Conservation (phyloP, 2,329 filamentous ascomycete genomes). For the Cytospora chrysosperma region DNA sequence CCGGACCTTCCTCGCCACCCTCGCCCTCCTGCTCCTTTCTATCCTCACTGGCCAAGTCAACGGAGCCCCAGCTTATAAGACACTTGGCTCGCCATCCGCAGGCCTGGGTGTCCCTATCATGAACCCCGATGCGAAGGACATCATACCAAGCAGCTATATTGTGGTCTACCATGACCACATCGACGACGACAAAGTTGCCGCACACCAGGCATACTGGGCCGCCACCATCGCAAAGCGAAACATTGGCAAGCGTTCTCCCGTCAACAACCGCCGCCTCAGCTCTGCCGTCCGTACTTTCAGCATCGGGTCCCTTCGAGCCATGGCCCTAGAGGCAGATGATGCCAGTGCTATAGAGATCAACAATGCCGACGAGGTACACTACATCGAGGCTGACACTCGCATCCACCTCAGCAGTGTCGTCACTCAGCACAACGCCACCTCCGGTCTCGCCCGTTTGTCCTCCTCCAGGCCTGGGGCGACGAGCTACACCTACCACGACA, state of each 20-base stretch:
- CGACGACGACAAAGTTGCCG: slow-evolving; percentile 46
- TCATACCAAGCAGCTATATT: slow-evolving; percentile 60
- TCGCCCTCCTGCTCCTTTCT: slow-evolving; percentile 17
- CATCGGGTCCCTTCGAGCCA: slow-evolving; percentile 52
- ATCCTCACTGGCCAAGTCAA: slow-evolving; percentile 18
- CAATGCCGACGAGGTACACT: slow-evolving; percentile 41
- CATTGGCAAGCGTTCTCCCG: slow-evolving; percentile 47
- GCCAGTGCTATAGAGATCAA: slow-evolving; percentile 43
- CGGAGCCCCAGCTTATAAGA: slow-evolving; percentile 7
- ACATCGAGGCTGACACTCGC: slow-evolving; percentile 47
- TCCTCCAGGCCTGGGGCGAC: slow-evolving; percentile 35
- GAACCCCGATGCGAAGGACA: slow-evolving; percentile 48
- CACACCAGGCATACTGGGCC: slow-evolving; percentile 49
- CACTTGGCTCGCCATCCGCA: neutral
- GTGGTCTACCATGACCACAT: slow-evolving; percentile 62
- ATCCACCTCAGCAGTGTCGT: slow-evolving; percentile 45
- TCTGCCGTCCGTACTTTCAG: slow-evolving; percentile 46
- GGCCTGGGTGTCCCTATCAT: slow-evolving; percentile 45
- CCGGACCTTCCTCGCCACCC: slow-evolving; percentile 5
- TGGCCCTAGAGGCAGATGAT: slow-evolving; percentile 41
- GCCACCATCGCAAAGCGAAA: slow-evolving; percentile 56
- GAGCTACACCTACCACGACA: slow-evolving; percentile 52
- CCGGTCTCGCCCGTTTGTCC: slow-evolving; percentile 55
- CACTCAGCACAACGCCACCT: slow-evolving; percentile 53
- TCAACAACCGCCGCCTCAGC: slow-evolving; percentile 48